Conservation (phyloP, 495 filamentous ascomycete genomes). For the Penicillium goetzii region DNA sequence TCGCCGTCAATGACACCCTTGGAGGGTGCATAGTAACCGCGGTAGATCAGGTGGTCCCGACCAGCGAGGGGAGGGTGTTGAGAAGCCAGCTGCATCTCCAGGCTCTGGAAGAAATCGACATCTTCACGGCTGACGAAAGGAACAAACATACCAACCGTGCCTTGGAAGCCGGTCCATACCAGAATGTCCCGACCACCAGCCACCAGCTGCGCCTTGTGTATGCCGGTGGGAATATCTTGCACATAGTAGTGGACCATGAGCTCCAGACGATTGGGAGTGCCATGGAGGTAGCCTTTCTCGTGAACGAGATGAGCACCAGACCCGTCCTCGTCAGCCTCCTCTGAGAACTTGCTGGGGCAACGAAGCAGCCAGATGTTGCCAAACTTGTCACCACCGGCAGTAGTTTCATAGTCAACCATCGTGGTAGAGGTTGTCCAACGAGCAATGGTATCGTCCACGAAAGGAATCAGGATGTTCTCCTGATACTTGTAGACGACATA, state of each 20-base stretch:
- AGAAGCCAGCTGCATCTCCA: slow-evolving; percentile 81
- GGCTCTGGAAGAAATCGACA: slow-evolving; percentile 93
- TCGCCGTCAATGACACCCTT: slow-evolving; percentile 99
- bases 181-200: slow-evolving; percentile 90
- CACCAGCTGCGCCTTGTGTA: slow-evolving; percentile 88
- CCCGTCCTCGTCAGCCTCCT: slow-evolving; percentile 89
- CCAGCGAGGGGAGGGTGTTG: slow-evolving; percentile 88
- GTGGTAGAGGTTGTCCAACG: slow-evolving; percentile 85
- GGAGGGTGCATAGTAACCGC: slow-evolving; percentile 94
- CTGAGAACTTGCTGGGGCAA: slow-evolving; percentile 81
- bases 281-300: slow-evolving; percentile 85
- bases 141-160: slow-evolving; percentile 88
- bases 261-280: slow-evolving; percentile 79
- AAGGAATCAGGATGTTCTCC: slow-evolving; percentile 88
- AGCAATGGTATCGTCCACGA: slow-evolving; percentile 84
- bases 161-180: slow-evolving; percentile 92
- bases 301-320: slow-evolving; percentile 88
- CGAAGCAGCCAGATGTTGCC: slow-evolving; percentile 94
- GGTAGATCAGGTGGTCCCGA: slow-evolving; percentile 91
- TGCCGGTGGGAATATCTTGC: slow-evolving; percentile 88
- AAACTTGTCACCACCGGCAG: slow-evolving; percentile 95
- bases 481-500: slow-evolving; percentile 93
- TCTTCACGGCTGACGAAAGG: slow-evolving; percentile 90
- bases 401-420: slow-evolving; percentile 98
- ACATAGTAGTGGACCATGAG: slow-evolving; percentile 86